Conservation (phyloP, 192 early-diverging fungal species). For the Coemansia furcata region DNA sequence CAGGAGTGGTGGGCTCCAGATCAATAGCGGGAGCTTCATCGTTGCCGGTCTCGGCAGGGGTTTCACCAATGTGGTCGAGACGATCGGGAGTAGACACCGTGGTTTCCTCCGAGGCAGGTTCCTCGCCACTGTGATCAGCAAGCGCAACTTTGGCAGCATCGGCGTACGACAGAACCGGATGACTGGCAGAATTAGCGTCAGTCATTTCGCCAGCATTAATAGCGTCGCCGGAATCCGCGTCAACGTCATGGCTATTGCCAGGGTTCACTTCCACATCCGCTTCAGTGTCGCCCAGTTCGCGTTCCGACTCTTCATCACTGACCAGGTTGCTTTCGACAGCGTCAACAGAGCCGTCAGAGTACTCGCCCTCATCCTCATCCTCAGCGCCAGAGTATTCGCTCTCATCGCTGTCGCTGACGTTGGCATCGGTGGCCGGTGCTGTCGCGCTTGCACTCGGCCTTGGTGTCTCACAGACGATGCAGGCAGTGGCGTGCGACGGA, state of each 20-base stretch:
- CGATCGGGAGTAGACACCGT: neutral
- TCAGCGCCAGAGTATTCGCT: neutral
- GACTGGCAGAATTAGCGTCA: neutral
- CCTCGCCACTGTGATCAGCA: neutral
- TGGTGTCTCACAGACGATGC: conserved; percentile 28
- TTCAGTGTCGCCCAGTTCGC: neutral
- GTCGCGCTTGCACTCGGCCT: conserved; percentile 10
- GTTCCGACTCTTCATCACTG: neutral
- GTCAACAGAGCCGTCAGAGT: neutral
- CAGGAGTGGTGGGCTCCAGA: neutral
- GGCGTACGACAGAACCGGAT: neutral
- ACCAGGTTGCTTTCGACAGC: neutral
- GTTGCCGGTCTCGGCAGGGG: neutral
- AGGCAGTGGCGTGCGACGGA: conserved; percentile 3
- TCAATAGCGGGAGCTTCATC: neutral
- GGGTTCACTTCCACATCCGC: neutral
- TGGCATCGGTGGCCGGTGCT: neutral
- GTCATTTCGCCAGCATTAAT: neutral
- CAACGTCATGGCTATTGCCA: neutral
- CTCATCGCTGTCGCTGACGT: neutral
- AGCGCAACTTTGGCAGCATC: conserved; percentile 1
- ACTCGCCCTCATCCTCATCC: neutral
- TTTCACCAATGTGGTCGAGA: neutral
- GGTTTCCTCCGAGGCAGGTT: neutral
- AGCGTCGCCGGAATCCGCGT: neutral